Evolutionary conservation across 371 early-diverging fungal species (phyloP), one percentile per base, ranked within the genome.

Genomic region (Syncephalastrum contaminatum): DNA sequence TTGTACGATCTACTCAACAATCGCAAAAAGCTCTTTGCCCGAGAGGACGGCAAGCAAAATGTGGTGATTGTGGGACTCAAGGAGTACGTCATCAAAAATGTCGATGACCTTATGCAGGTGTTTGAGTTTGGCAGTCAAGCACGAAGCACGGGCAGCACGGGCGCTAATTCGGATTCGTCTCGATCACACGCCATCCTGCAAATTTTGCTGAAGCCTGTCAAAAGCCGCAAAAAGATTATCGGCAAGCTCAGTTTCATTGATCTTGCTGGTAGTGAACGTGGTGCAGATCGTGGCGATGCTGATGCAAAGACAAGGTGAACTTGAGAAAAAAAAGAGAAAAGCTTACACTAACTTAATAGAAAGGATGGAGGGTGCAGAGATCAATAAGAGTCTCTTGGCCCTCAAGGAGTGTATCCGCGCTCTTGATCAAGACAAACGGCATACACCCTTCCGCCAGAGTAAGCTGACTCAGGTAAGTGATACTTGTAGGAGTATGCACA

Each of bases 361-460:
- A 40, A 88, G 91, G 60, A 92, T 94, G 93, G 99, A 99, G 68
- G 98, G 98, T 10, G 90, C 97, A 2, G 98, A 97, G 73, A 99
- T 99, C 77, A 99, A 99, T 82, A 98, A 97, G 81, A 93, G 94
- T 62, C 78, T 99, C 55, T 72, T 99, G 50, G 98, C 96, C 0
- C 74, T 99, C 48, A 98, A 98, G 66, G 99, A 98, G 66, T 98
- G 98, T 66, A 98, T 99, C 58, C 88, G 98, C 52, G 97, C 98
- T 2, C 73, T 98, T 46, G 98, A 97, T 64, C 88, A 93, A 70
- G 93, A 90, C 54, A 92, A 91, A 55, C 86, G 84, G 53, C 97
- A 98, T 67, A 91, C 94, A 16, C 98, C 98, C 2, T 99, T 98
- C 82, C 82, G 99, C 30, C 97, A 98, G 69, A 92, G 92, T 65